Conservation (phyloP, 495 filamentous ascomycete genomes). For the Chaetomium fimeti region DNA sequence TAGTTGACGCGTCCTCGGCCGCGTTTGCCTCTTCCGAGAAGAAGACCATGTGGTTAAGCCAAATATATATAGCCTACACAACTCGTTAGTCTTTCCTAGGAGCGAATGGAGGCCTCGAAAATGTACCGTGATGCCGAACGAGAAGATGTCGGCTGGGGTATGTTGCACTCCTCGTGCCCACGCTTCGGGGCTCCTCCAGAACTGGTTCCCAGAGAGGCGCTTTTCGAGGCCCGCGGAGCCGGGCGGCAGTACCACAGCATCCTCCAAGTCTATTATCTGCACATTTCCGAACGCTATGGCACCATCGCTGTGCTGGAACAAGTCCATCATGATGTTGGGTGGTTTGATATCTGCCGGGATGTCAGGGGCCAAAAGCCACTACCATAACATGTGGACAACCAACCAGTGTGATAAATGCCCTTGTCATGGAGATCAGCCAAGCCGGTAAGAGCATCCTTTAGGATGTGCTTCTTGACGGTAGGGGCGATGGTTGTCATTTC, state of each 20-base stretch:
- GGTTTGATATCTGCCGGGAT: slow-evolving; percentile 16
- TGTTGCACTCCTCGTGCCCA: slow-evolving; percentile 14
- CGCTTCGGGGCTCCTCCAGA: slow-evolving; percentile 18
- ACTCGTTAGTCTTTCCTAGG: neutral
- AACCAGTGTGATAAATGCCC: slow-evolving; percentile 14
- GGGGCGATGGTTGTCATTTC: neutral
- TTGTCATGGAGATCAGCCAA: slow-evolving; percentile 15
- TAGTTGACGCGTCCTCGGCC: slow-evolving; percentile 10
- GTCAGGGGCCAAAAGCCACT: neutral
- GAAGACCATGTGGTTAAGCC: slow-evolving; percentile 8
- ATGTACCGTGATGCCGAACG: slow-evolving; percentile 11
- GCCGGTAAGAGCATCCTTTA: slow-evolving; percentile 13
- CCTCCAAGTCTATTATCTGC: slow-evolving; percentile 10
- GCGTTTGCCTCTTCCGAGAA: slow-evolving; percentile 10
- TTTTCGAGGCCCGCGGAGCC: slow-evolving; percentile 13
- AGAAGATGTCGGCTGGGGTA: slow-evolving; percentile 18
- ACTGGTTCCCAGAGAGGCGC: slow-evolving; percentile 15
- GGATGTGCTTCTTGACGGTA: slow-evolving; percentile 7
- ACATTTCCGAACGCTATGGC: slow-evolving; percentile 2
- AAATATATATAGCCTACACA: slow-evolving; percentile 16
- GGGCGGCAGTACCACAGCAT: slow-evolving; percentile 9
- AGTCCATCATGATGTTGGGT: slow-evolving; percentile 13
- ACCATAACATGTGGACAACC: neutral
- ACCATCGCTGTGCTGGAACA: slow-evolving; percentile 6
- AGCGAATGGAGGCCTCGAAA: neutral